These are phyloP conservation scores for Venturia carpophila DNA, from an alignment of 2,329 filamentous ascomycete species.

Conservation along the genomic window DNA sequence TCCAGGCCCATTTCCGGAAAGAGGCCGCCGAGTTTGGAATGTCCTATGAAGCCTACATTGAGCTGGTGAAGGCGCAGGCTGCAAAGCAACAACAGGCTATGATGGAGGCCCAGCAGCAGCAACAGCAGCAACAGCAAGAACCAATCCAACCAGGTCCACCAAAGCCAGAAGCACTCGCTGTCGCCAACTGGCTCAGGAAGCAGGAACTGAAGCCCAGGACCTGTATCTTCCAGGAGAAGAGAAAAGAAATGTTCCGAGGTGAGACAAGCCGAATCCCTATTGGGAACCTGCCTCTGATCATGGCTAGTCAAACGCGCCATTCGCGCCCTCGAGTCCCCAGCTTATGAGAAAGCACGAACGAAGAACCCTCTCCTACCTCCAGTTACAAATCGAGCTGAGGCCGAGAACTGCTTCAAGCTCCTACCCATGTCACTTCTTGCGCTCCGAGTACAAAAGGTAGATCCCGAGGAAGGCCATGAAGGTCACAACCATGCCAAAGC, in stretches of 20 bases:
- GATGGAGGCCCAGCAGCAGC: slow-evolving; percentile 34
- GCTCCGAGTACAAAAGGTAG: slow-evolving; percentile 76
- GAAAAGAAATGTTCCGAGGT: slow-evolving; percentile 98
- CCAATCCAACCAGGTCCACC: slow-evolving; percentile 71
- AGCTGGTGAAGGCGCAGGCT: slow-evolving; percentile 44
- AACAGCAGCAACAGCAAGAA: slow-evolving; percentile 40
- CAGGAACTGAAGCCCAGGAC: slow-evolving; percentile 86
- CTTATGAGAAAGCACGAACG: slow-evolving; percentile 78
- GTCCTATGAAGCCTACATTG: slow-evolving; percentile 76
- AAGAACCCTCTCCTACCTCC: slow-evolving; percentile 86
- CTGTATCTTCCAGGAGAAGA: slow-evolving; percentile 88
- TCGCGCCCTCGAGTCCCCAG: slow-evolving; percentile 78
- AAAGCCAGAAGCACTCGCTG: slow-evolving; percentile 78
- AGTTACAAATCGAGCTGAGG: slow-evolving; percentile 77
- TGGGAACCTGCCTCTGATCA: background rate
- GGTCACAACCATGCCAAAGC: slow-evolving; percentile 43
- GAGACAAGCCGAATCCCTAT: slow-evolving; percentile 21
- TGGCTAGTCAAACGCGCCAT: slow-evolving; percentile 84
- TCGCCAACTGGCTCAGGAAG: slow-evolving; percentile 76
- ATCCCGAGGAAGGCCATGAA: slow-evolving; percentile 69
- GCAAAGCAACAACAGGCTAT: slow-evolving; percentile 46
- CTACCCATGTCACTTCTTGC: slow-evolving; percentile 91
- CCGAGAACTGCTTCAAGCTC: slow-evolving; percentile 91
- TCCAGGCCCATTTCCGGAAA: slow-evolving; percentile 72
- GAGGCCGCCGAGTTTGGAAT: slow-evolving; percentile 82